phyloP scores from a whole-genome alignment of 2,329 filamentous ascomycete species.

The Ambrosiella xylebori region DNA sequence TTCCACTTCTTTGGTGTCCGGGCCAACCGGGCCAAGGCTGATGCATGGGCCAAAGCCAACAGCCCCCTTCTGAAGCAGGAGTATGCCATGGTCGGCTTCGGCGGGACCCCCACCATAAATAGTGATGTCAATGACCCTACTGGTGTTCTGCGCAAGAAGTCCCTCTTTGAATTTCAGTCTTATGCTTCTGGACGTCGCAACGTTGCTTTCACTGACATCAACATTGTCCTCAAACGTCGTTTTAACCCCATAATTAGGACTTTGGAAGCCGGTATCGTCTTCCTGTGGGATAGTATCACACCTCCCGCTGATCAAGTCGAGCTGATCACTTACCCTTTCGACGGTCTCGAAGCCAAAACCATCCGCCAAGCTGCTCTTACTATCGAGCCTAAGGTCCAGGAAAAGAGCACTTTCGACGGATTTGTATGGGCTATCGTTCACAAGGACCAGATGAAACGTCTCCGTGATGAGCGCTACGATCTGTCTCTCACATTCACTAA shows the following conservation, averaged over 20 bases:
- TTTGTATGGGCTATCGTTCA: slow-evolving; percentile 94
- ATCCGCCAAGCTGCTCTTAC: slow-evolving; percentile 48
- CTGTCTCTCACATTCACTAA: slow-evolving; percentile 84
- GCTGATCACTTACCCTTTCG: slow-evolving; percentile 70
- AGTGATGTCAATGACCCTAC: slow-evolving; percentile 24
- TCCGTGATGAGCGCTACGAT: slow-evolving; percentile 88
- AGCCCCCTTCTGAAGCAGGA: slow-evolving; percentile 56
- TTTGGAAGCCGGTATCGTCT: slow-evolving; percentile 49
- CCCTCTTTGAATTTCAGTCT: slow-evolving; percentile 66
- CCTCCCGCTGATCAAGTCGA: slow-evolving; percentile 57
- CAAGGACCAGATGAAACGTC: slow-evolving; percentile 80
- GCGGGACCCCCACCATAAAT: slow-evolving; percentile 31
- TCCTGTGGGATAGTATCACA: slow-evolving; percentile 65
- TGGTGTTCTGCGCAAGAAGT: slow-evolving; percentile 62
- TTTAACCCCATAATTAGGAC: slow-evolving; percentile 56
- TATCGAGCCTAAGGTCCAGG: slow-evolving; percentile 34
- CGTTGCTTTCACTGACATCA: slow-evolving; percentile 75
- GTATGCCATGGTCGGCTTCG: slow-evolving; percentile 76
- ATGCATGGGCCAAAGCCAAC: slow-evolving; percentile 63
- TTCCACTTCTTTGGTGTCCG: slow-evolving; percentile 69
- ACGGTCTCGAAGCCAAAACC: slow-evolving; percentile 71
- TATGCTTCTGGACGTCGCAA: slow-evolving; percentile 91
- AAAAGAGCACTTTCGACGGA: slow-evolving; percentile 60
- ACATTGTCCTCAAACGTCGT: slow-evolving; percentile 63
- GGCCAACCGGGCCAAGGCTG: slow-evolving; percentile 64